phyloP scores from a whole-genome alignment of 768 basidiomycete species.

The Pleurotus citrinopileatus region DNA sequence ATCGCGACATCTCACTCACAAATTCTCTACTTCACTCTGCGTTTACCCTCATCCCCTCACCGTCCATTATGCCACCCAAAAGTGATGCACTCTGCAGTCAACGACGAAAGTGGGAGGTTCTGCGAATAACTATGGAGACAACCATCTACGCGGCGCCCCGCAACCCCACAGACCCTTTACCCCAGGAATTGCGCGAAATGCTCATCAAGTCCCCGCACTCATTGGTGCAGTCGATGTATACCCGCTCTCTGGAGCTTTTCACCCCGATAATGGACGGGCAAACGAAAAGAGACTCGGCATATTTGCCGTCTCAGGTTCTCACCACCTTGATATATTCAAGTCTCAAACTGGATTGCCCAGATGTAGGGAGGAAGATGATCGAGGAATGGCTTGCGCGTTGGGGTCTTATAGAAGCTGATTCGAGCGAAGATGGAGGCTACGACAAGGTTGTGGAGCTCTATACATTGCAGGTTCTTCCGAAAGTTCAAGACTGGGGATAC shows the following conservation, averaged over 20 bases:
- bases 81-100: conserved; percentile 44
- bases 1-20: conserved; percentile 67
- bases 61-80: conserved; percentile 16
- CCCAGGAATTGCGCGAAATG: conserved; percentile 48
- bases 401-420: conserved; percentile 27
- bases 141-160: conserved; percentile 66
- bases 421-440: conserved; percentile 51
- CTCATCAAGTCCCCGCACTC: conserved; percentile 58
- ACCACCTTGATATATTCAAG: conserved; percentile 69
- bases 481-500: conserved; percentile 77
- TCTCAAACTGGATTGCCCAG: conserved; percentile 61
- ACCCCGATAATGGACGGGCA: conserved; percentile 42
- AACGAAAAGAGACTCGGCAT: conserved; percentile 43
- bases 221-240: conserved; percentile 53
- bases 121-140: conserved; percentile 79
- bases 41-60: conserved; percentile 56
- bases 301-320: conserved; percentile 68
- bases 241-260: conserved; percentile 67
- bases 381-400: conserved; percentile 78
- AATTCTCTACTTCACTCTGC: conserved; percentile 65
- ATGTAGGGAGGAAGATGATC: conserved; percentile 59
- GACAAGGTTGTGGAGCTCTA: conserved; percentile 77
- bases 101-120: conserved; percentile 84
- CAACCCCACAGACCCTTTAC: conserved; percentile 34
- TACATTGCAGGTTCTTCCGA: conserved; percentile 68